phyloP scores from a whole-genome alignment of 2,329 filamentous ascomycete genomes.

The Pseudogymnoascus sp. region DNA sequence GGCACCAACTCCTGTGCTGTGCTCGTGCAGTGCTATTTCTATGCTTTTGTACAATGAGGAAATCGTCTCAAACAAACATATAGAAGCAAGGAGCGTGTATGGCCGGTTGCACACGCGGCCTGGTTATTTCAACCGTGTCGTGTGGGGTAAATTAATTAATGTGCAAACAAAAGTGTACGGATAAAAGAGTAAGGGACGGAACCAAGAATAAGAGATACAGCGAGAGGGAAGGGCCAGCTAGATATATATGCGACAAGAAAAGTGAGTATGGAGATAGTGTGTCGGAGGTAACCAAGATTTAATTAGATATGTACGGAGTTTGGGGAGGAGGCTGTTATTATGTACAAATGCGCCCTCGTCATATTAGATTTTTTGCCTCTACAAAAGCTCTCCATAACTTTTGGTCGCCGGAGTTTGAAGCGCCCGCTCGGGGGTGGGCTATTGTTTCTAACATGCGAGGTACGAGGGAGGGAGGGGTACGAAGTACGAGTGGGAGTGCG shows the following conservation, averaged over 20 bases:
- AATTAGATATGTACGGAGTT: background rate
- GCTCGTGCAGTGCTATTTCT: background rate
- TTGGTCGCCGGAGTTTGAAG: background rate
- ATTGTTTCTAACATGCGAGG: background rate
- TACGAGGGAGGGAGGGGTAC: background rate
- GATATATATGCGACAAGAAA: background rate
- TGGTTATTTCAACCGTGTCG: background rate
- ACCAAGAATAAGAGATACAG: background rate
- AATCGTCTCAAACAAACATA: background rate
- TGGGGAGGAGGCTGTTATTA: background rate
- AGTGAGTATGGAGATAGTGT: background rate
- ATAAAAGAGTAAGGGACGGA: background rate
- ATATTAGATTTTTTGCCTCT: background rate
- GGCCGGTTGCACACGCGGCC: background rate
- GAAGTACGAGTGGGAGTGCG: background rate
- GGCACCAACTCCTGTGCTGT: background rate
- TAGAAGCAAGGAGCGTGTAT: background rate
- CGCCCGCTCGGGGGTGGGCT: background rate
- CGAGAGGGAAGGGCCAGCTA: background rate
- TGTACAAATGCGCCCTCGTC: background rate
- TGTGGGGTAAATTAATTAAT: conserved; percentile 2
- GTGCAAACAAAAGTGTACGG: background rate
- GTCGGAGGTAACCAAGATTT: background rate
- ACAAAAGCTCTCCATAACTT: background rate
- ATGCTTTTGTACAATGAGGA: background rate